phyloP scores from a whole-genome alignment of 2,329 filamentous ascomycete genomes.

The Gyromitra esculenta region DNA sequence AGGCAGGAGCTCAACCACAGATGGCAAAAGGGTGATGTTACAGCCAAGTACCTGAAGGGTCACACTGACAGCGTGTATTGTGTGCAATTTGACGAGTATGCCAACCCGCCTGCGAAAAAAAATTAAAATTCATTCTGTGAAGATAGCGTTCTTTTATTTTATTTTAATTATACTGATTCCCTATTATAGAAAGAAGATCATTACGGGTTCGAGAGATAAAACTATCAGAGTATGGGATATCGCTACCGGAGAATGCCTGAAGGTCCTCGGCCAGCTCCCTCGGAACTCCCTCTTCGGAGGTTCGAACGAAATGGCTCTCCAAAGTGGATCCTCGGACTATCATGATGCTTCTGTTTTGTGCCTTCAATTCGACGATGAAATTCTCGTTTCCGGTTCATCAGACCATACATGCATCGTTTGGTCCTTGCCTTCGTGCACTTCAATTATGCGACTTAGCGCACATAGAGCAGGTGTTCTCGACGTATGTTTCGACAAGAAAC shows the following conservation, averaged over 20 bases:
- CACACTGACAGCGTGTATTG: slow-evolving; percentile 98
- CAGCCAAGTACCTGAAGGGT: slow-evolving; percentile 87
- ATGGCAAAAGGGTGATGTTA: slow-evolving; percentile 82
- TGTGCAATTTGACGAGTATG: slow-evolving; percentile 94
- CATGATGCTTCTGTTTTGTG: slow-evolving; percentile 95
- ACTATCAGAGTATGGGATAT: slow-evolving; percentile 98
- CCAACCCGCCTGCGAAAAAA: slow-evolving; percentile 52
- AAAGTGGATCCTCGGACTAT: slow-evolving; percentile 71
- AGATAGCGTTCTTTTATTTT: background rate
- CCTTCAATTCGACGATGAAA: slow-evolving; percentile 90
- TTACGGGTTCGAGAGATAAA: slow-evolving; percentile 93
- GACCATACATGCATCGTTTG: slow-evolving; percentile 92
- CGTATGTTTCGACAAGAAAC: slow-evolving; percentile 87
- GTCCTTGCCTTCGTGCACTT: slow-evolving; percentile 81
- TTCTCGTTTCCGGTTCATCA: slow-evolving; percentile 93
- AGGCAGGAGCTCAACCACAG: slow-evolving; percentile 78
- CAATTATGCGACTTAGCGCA: slow-evolving; percentile 78
- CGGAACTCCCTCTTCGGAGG: slow-evolving; percentile 58
- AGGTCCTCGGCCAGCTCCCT: slow-evolving; percentile 75
- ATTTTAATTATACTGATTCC: slow-evolving; percentile 8
- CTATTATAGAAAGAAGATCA: slow-evolving; percentile 80
- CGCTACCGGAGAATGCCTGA: slow-evolving; percentile 82
- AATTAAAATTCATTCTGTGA: background rate
- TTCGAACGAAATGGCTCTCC: slow-evolving; percentile 65
- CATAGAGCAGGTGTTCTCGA: slow-evolving; percentile 92